A percentile compares a stretch with the other conserved stretches of the same genome.
phyloP scores from a whole-genome alignment of 208 protist genomes.

The Acanthamoeba rhysodes region DNA sequence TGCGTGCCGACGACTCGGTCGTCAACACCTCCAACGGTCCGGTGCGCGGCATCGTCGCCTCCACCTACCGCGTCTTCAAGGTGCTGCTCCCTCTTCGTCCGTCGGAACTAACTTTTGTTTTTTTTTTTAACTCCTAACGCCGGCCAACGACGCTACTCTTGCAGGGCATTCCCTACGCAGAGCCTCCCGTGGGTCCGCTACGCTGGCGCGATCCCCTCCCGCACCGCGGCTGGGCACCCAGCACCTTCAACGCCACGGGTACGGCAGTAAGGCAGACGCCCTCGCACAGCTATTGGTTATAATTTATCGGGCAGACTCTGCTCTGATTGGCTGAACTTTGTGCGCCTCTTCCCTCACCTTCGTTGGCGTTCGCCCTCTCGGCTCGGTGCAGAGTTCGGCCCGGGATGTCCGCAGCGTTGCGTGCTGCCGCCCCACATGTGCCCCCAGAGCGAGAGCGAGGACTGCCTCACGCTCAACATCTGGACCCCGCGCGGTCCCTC shows the following conservation, averaged over 20 bases:
- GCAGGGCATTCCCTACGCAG: slow-evolving; percentile 6
- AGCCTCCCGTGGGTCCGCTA: slow-evolving; percentile 1
- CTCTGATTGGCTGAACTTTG: not conserved
- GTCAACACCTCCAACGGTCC: slow-evolving; percentile 18
- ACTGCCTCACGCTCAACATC: slow-evolving; percentile 54
- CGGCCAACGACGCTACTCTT: no score
- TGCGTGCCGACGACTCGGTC: not conserved
- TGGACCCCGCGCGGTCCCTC: not conserved
- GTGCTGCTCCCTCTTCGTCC: not conserved
- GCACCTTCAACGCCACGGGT: slow-evolving; percentile 4
- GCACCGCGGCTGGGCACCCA: not conserved
- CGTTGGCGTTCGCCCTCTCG: not conserved
- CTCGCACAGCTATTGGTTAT: not conserved
- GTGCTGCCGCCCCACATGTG: slow-evolving; percentile 24
- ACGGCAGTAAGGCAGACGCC: not conserved
- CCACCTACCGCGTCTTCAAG: slow-evolving; percentile 27
- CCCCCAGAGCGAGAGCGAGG: slow-evolving; percentile 17
- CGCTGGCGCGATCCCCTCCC: slow-evolving; percentile 22
- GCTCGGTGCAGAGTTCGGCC: not conserved
- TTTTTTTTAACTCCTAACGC: not conserved
- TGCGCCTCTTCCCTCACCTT: not conserved
- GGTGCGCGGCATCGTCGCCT: not conserved
- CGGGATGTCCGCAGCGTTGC: slow-evolving; percentile 9
- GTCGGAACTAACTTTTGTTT: not conserved
- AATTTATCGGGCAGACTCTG: not conserved